Percentiles rank a stretch among this genome's conserved stretches.
These are phyloP conservation scores for Monosporascus sp. DNA, from an alignment of 2,329 filamentous ascomycete species.

Conservation along the genomic window DNA sequence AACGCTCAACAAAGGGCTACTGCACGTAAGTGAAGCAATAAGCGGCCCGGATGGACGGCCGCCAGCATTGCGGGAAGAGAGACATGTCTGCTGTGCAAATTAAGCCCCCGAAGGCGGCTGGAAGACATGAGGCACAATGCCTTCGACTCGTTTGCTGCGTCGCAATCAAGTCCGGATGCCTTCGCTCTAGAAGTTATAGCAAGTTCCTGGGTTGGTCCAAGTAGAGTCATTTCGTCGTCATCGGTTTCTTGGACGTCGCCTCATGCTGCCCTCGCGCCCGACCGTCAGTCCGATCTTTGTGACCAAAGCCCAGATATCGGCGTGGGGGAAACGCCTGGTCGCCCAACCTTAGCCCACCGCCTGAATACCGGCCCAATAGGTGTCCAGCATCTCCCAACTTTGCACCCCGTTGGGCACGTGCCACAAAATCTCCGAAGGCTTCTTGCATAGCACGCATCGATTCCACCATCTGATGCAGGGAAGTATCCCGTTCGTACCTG, in stretches of 20 bases:
- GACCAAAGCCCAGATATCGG: not conserved
- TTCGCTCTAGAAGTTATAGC: too few relatives aligned
- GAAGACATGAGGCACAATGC: not conserved
- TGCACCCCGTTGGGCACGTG: conserved; percentile 14
- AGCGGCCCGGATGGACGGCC: not conserved
- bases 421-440: conserved; percentile 25
- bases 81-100: not conserved
- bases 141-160: not conserved
- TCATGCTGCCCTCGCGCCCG: not conserved
- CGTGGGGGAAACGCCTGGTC: not conserved
- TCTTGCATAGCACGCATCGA: conserved; percentile 19
- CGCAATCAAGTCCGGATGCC: not conserved
- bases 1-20: not conserved
- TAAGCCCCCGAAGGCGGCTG: not conserved
- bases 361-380: conserved; percentile 3
- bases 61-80: not conserved
- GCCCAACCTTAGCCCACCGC: conserved; percentile 1
- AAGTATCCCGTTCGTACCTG: not conserved
- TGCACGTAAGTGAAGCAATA: not conserved
- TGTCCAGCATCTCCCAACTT: conserved; percentile 7
- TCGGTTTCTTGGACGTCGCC: too few relatives aligned
- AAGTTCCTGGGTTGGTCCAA: too few relatives aligned
- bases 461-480: not conserved
- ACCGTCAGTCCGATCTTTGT: not conserved
- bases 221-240: too few relatives aligned